These are phyloP conservation scores for Dactylella cylindrospora DNA, from an alignment of 2,329 filamentous ascomycete genomes.

Conservation along the genomic window DNA sequence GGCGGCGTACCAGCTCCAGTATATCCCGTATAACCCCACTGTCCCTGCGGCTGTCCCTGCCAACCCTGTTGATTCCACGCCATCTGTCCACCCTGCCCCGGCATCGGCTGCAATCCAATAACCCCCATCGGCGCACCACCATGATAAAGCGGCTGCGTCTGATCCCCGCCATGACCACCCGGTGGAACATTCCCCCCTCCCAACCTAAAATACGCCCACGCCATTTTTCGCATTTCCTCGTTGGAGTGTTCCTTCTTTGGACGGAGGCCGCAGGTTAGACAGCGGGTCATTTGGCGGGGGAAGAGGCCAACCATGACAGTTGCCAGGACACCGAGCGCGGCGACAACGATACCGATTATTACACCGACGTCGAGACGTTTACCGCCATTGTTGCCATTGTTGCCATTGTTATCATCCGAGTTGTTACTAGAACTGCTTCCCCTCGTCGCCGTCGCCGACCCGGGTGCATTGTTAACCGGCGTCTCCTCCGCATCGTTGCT, in stretches of 20 bases:
- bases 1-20: too few relatives aligned
- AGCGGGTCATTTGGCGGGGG: conserved; percentile 32
- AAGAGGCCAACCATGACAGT: conserved; percentile 28
- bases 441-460: too few relatives aligned
- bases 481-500: too few relatives aligned
- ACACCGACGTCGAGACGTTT: conserved; percentile 16
- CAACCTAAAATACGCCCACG: conserved; percentile 18
- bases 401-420: background rate
- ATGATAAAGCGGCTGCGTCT: conserved; percentile 6
- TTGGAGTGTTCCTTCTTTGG: conserved; percentile 36
- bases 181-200: background rate
- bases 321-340: conserved; percentile 21
- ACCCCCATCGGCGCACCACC: conserved; percentile 2
- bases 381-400: background rate
- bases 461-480: too few relatives aligned
- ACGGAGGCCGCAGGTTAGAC: conserved; percentile 30
- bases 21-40: too few relatives aligned
- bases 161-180: conserved; percentile 12
- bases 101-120: conserved; percentile 1
- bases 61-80: background rate
- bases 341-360: conserved; percentile 28
- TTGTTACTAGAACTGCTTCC: too few relatives aligned
- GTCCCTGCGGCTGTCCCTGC: conserved; percentile 12
- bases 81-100: conserved; percentile 4
- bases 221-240: conserved; percentile 22